Conservation (phyloP, 2,329 filamentous ascomycete genomes). For the Hymenoscyphus linearis region DNA sequence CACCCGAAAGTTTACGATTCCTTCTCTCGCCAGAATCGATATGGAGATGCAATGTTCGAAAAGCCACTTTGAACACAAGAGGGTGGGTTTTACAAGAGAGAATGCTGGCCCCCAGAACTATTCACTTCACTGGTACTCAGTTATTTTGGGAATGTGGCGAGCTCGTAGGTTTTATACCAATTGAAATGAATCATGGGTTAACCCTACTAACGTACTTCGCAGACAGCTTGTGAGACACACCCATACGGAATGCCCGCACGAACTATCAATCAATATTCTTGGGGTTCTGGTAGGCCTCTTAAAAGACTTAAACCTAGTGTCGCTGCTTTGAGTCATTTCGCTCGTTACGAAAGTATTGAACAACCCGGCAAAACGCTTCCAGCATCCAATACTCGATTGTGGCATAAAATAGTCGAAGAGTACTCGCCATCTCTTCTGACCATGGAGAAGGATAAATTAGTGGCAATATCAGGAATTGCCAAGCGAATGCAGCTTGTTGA, state of each 20-base stretch:
- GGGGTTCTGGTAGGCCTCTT: too few relatives aligned
- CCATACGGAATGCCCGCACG: neutral
- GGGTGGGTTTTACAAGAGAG: neutral
- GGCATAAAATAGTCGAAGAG: neutral
- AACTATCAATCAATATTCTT: too few relatives aligned
- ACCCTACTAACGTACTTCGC: neutral
- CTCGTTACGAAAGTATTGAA: neutral
- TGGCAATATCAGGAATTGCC: neutral
- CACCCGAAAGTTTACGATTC: too few relatives aligned
- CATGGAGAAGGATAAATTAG: neutral
- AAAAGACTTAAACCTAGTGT: too few relatives aligned
- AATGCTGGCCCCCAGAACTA: neutral
- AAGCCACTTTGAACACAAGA: neutral
- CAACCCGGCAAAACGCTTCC: neutral
- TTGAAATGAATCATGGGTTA: too few relatives aligned
- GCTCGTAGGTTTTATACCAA: neutral
- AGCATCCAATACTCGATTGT: neutral
- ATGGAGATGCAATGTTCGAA: neutral
- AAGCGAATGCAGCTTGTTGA: neutral
- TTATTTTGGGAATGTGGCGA: neutral
- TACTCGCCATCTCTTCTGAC: neutral
- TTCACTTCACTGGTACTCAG: neutral
- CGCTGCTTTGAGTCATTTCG: too few relatives aligned
- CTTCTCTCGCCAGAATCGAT: neutral
- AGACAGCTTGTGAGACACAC: neutral